A percentile compares a stretch with the other conserved stretches of the same genome.
These are phyloP conservation scores for Nicotiana otophora DNA, from an alignment of 257 asterid genomes.

Conservation along the genomic window DNA sequence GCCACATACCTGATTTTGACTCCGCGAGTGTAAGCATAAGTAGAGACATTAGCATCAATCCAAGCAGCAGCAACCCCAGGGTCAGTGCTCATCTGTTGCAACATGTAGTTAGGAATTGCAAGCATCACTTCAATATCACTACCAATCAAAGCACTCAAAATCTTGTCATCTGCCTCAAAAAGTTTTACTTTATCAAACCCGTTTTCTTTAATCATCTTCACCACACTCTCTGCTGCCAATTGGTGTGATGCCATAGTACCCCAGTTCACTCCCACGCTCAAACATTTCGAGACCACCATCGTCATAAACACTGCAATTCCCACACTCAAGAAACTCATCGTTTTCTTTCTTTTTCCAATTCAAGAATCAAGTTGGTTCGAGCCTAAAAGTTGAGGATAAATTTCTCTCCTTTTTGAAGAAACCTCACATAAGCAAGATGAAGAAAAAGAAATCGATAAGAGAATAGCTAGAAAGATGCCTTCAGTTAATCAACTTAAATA, in stretches of 20 bases:
- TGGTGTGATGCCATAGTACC: constrained; percentile 81
- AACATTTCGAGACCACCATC: constrained; percentile 10
- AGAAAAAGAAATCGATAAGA: background rate
- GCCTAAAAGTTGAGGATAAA: background rate
- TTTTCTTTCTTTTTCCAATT: background rate
- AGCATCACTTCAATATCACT: constrained; percentile 68
- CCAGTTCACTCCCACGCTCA: constrained; percentile 80
- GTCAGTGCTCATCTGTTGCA: constrained; percentile 59
- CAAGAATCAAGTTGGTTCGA: background rate
- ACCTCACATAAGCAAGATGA: background rate
- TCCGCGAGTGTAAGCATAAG: constrained; percentile 53
- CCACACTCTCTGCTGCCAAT: constrained; percentile 53
- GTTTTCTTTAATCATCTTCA: constrained; percentile 61
- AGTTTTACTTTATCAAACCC: constrained; percentile 78
- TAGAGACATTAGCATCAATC: constrained; percentile 79
- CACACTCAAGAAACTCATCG: constrained; percentile 6
- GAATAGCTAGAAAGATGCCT: constrained; percentile 23
- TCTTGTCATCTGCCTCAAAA: constrained; percentile 70
- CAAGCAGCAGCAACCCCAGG: constrained; percentile 58
- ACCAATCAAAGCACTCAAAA: constrained; percentile 59
- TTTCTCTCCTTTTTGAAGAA: background rate
- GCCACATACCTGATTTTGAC: constrained; percentile 90
- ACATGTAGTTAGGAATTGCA: constrained; percentile 82
- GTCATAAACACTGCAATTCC: background rate
- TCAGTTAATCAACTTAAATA: constrained; percentile 48